A percentile compares a stretch with the other conserved stretches of the same genome.
Conservation (phyloP, 768 basidiomycete genomes). For the Sutorius australiensis region DNA sequence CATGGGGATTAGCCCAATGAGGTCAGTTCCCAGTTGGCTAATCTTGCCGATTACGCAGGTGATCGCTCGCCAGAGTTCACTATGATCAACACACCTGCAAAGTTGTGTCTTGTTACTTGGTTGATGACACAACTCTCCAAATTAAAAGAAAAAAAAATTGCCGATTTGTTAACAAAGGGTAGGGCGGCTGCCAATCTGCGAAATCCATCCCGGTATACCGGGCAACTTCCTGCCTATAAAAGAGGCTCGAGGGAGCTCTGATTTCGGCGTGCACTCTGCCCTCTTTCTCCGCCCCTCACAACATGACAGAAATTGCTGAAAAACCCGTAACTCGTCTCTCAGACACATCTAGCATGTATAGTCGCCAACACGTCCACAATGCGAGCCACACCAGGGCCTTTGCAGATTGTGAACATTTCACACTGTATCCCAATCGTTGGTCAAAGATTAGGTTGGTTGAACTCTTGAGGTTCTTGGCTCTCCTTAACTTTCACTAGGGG, state of each 20-base stretch:
- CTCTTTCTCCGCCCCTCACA: neutral
- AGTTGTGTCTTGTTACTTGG: neutral
- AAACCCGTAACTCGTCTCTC: conserved; percentile 17
- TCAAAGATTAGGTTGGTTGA: conserved; percentile 46
- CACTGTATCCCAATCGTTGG: conserved; percentile 49
- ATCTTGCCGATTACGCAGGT: conserved; percentile 13
- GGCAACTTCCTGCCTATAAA: conserved; percentile 21
- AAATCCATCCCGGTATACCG: neutral
- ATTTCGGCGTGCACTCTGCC: neutral
- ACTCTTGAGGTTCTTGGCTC: neutral
- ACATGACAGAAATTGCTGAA: conserved; percentile 22
- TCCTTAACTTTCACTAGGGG: conserved; percentile 31
- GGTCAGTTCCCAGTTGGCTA: conserved; percentile 3
- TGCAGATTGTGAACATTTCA: conserved; percentile 33
- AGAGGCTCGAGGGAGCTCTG: neutral
- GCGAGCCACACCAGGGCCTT: conserved; percentile 12
- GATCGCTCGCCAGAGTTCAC: neutral
- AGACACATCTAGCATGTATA: conserved; percentile 17
- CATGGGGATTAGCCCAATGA: neutral
- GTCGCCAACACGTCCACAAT: conserved; percentile 6
- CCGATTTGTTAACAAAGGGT: conserved; percentile 1
- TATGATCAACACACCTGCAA: neutral
- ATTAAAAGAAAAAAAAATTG: conserved; percentile 2
- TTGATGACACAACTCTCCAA: neutral
- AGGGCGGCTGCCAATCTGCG: too few species aligned